Conservation (phyloP, 805 yeast genomes). For the Sugiyamaella marilandica region DNA sequence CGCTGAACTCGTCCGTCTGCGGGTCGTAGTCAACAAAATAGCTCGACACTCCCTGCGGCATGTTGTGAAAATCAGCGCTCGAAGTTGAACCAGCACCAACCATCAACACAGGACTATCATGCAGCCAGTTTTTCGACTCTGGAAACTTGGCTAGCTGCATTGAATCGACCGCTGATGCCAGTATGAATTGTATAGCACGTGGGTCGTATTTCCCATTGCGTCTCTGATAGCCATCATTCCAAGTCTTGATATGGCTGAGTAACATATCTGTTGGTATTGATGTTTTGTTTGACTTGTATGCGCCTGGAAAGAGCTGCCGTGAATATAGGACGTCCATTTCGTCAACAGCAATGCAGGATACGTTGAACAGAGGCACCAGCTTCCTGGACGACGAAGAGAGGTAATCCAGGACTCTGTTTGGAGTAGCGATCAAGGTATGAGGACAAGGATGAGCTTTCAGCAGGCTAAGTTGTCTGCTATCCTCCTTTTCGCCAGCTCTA, state of each 20-base stretch:
- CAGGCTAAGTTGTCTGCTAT: constrained; percentile 23
- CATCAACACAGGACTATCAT: constrained; percentile 1
- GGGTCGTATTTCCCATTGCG: neutral
- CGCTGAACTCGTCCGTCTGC: neutral
- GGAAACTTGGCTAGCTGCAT: neutral
- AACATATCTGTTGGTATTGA: constrained; percentile 23
- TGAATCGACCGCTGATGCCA: constrained; percentile 5
- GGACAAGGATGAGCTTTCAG: constrained; percentile 28
- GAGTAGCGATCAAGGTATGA: constrained; percentile 52
- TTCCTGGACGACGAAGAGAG: constrained; percentile 31
- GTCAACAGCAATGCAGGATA: constrained; percentile 26
- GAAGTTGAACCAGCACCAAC: constrained; percentile 2
- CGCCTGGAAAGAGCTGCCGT: neutral
- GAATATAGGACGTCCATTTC: constrained; percentile 25
- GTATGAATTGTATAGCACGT: neutral
- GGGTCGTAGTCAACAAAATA: constrained; percentile 1
- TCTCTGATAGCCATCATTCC: constrained; percentile 6
- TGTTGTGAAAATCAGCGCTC: neutral
- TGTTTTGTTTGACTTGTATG: constrained; percentile 8
- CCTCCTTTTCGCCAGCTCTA: constrained; percentile 25
- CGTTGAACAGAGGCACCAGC: constrained; percentile 15
- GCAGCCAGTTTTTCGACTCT: constrained; percentile 1
- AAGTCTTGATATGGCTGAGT: constrained; percentile 17
- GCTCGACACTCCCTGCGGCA: neutral
- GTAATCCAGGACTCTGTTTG: constrained; percentile 48